Percentiles rank a stretch among this genome's conserved stretches.
These are phyloP conservation scores for Phalaenopsis equestris DNA, from an alignment of 106 monocot species.

Conservation along the genomic window DNA sequence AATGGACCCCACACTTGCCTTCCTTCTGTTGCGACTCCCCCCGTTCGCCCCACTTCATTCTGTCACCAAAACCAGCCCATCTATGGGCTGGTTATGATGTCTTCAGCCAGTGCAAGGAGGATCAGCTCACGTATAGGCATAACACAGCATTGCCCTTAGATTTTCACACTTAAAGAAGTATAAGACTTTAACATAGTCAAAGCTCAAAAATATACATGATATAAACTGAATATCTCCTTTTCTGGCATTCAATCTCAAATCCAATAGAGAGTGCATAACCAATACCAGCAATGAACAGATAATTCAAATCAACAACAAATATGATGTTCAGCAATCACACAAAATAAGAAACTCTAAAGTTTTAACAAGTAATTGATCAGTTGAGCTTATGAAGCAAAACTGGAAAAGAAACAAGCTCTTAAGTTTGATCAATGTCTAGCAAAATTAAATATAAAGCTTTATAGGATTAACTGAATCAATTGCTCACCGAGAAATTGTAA, in stretches of 20 bases:
- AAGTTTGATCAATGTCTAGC: neutral
- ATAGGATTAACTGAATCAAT: neutral
- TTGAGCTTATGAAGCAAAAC: neutral
- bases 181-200: neutral
- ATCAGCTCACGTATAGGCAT: too few relatives aligned
- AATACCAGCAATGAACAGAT: neutral
- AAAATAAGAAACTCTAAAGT: neutral
- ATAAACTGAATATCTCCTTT: neutral
- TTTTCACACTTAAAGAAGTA: neutral
- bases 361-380: neutral
- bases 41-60: too few relatives aligned
- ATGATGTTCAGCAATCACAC: neutral
- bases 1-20: too few relatives aligned
- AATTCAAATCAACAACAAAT: neutral
- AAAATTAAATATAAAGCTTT: neutral
- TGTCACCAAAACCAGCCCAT: too few relatives aligned
- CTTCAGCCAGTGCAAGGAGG: too few relatives aligned
- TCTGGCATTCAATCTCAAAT: neutral
- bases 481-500: slow-evolving; percentile 75
- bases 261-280: neutral
- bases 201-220: neutral
- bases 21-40: too few relatives aligned
- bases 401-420: neutral
- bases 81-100: too few relatives aligned
- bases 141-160: neutral